Evolutionary conservation across 2,329 filamentous ascomycete species (phyloP), one percentile per base, ranked within the genome.

Genomic region (Alternaria incomplexa): DNA sequence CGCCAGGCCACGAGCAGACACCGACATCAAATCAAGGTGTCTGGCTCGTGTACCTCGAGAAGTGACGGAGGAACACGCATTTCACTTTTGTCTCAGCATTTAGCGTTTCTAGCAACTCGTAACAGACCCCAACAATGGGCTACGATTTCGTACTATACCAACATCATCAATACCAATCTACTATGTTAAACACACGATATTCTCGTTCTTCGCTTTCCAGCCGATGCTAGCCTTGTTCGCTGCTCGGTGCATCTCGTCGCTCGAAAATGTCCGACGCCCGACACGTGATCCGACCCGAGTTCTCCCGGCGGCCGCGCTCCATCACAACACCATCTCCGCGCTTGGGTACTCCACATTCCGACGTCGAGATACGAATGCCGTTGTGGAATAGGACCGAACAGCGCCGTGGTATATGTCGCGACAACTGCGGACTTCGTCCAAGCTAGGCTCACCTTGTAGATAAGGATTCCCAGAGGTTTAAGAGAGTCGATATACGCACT

Each of bases 31-130:
- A 8, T 9, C 20, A 45, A 20, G 11, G 26, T 61, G 58, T 58
- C 46, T 56, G 23, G 43, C 54, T 58, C 32, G 50, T 63, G 48
- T 32, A 44, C 58, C 59, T 67, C 62, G 59, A 58, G 62, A 66
- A 65, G 56, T 65, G 61, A 52, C 15, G n/a, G 25, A 50, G 48
- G 53, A 48, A 62, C 12, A 64, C 25, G 57, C 51, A 17, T 50
- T 47, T 40, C 17, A 53, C 20, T 55, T 62, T 32, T 7, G 53
- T 28, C 47, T 53, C 22, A 32, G 58, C 48, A 26, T 47, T 7
- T 22, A 17, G 62, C 58, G 23, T 53, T 36, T 32, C n/a, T 51
- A 54, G 55, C 43, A 28, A 53, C 30, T 25, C 28, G 30, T 56
- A 30, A 47, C 15, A 51, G 45, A 53, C 55, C 43, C 43, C 26